These are phyloP conservation scores for Arabis alpina DNA, from an alignment of 345 rosid genomes.

Conservation along the genomic window DNA sequence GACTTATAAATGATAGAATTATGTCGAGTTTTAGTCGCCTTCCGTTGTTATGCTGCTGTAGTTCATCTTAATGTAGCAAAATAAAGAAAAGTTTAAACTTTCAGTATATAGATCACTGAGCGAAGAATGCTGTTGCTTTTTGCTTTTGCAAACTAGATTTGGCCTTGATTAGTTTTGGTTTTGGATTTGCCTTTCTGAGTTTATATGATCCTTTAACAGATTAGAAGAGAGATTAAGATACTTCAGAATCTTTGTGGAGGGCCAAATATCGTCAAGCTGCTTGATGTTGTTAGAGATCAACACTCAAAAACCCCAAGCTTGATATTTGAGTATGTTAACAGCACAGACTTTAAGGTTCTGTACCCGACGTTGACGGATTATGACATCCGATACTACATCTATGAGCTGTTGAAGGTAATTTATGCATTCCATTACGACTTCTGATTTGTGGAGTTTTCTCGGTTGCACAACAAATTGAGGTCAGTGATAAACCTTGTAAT, in stretches of 20 bases:
- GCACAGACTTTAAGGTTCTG: slow-evolving; percentile 82
- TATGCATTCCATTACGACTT: neutral
- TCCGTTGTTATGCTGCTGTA: neutral
- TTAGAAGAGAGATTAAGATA: slow-evolving; percentile 82
- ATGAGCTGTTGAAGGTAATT: slow-evolving; percentile 80
- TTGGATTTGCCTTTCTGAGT: slow-evolving; percentile 19
- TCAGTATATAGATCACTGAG: neutral
- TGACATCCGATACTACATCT: slow-evolving; percentile 87
- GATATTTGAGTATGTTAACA: slow-evolving; percentile 88
- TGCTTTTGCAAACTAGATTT: neutral
- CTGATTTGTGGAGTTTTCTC: neutral
- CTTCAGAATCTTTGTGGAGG: slow-evolving; percentile 93
- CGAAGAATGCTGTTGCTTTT: neutral
- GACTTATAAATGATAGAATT: neutral
- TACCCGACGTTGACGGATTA: slow-evolving; percentile 89
- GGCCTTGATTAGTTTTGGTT: neutral
- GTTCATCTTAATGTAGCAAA: neutral
- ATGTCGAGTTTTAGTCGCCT: neutral
- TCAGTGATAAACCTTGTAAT: slow-evolving; percentile 14
- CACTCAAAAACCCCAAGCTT: slow-evolving; percentile 90
- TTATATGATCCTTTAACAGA: slow-evolving; percentile 48
- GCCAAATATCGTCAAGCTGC: slow-evolving; percentile 75
- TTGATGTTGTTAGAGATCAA: slow-evolving; percentile 83
- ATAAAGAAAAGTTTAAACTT: neutral
- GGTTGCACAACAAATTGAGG: neutral